Evolutionary conservation across 768 basidiomycete species (phyloP).

Genomic region (Trametes meyenii): DNA sequence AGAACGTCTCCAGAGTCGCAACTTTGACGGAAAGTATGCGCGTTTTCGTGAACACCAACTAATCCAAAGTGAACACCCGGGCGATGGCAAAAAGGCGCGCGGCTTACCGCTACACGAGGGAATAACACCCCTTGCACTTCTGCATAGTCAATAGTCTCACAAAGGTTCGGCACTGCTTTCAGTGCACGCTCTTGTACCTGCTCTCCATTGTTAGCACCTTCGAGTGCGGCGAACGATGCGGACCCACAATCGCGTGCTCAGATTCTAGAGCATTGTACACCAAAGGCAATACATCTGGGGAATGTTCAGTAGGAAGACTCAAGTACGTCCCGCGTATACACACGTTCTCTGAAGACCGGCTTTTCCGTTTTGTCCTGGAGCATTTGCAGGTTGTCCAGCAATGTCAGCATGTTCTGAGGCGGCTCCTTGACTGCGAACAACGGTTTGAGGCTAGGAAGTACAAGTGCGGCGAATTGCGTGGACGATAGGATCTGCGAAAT

Average conservation of each 20-base stretch:
- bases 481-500: conserved; percentile 81
- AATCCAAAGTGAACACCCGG: conserved; percentile 1
- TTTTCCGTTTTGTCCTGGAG: conserved; percentile 91
- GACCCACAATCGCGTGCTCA: conserved; percentile 79
- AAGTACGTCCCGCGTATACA: conserved; percentile 32
- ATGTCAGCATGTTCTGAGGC: conserved; percentile 94
- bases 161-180: conserved; percentile 80
- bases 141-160: conserved; percentile 93
- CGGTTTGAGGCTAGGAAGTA: conserved; percentile 87
- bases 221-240: not conserved
- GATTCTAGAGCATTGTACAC: conserved; percentile 96
- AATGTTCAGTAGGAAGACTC: not conserved
- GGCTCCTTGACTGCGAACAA: conserved; percentile 92
- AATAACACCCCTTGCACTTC: conserved; percentile 91
- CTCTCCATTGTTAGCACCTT: not conserved
- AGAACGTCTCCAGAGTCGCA: conserved; percentile 79
- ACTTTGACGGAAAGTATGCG: conserved; percentile 91
- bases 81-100: not conserved
- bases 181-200: conserved; percentile 93
- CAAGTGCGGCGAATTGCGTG: conserved; percentile 76
- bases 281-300: conserved; percentile 87
- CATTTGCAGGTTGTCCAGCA: conserved; percentile 86
- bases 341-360: conserved; percentile 84
- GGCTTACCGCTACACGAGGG: conserved; percentile 80
- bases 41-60: conserved; percentile 95